Evolutionary conservation across 176 grass and related monocot species (phyloP).

Genomic region (Oryza australiensis): DNA sequence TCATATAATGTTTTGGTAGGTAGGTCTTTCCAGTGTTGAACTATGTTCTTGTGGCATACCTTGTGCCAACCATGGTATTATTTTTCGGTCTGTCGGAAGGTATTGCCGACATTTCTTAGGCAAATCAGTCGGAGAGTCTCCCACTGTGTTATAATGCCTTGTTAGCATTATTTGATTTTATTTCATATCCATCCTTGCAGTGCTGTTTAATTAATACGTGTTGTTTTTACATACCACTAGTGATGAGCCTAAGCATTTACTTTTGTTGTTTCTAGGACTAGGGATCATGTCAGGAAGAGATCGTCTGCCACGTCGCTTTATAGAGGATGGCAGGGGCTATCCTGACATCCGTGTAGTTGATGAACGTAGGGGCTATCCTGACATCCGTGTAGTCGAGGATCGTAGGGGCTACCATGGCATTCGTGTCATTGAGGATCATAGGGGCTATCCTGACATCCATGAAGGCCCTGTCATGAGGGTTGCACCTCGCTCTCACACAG

Average conservation of each 20-base stretch:
- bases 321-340: slow-evolving; percentile 36
- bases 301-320: slow-evolving; percentile 37
- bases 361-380: slow-evolving; percentile 19
- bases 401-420: slow-evolving; percentile 29
- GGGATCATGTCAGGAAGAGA: slow-evolving; percentile 60
- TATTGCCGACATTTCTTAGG: neutral
- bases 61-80: neutral
- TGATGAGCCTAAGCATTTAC: slow-evolving; percentile 16
- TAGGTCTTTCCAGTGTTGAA: neutral
- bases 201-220: neutral
- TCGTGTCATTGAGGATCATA: slow-evolving; percentile 7
- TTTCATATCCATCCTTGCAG: neutral
- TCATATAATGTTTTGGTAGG: neutral
- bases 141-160: neutral
- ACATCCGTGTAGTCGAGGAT: slow-evolving; percentile 23
- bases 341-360: slow-evolving; percentile 12
- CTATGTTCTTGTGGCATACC: neutral
- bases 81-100: neutral
- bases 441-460: slow-evolving; percentile 22
- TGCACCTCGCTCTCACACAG: slow-evolving; percentile 46
- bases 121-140: neutral
- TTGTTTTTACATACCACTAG: neutral
- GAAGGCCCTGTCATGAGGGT: slow-evolving; percentile 40
- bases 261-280: slow-evolving; percentile 19
- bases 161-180: neutral